These are phyloP conservation scores for Aspergillus indologenus DNA, from an alignment of 495 filamentous ascomycete species.

Conservation along the genomic window DNA sequence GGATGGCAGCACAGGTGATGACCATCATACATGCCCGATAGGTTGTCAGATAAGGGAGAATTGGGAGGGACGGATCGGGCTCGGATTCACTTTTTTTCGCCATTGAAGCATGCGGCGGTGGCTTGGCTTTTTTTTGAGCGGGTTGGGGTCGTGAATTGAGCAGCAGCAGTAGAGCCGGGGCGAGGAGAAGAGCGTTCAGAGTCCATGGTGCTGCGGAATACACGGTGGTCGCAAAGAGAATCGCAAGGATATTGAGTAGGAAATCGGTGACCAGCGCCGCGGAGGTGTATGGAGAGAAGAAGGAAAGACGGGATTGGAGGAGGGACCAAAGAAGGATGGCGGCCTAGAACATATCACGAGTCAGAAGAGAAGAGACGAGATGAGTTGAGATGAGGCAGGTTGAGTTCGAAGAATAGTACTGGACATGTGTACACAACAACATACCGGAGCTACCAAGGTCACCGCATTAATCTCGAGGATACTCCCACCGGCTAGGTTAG, in stretches of 20 bases:
- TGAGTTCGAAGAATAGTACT: neutral
- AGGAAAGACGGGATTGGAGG: conserved; percentile 79
- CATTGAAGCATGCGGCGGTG: conserved; percentile 45
- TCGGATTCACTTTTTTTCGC: conserved; percentile 16
- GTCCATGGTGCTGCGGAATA: conserved; percentile 75
- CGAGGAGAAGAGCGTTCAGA: conserved; percentile 70
- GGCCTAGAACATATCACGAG: conserved; percentile 46
- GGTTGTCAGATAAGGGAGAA: conserved; percentile 85
- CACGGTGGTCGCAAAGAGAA: conserved; percentile 80
- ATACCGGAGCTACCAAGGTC: conserved; percentile 78
- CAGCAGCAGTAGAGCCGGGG: conserved; percentile 63
- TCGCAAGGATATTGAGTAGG: conserved; percentile 75
- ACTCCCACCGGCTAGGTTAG: conserved; percentile 79
- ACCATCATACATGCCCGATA: conserved; percentile 91
- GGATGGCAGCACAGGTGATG: conserved; percentile 86
- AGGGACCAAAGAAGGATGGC: conserved; percentile 85
- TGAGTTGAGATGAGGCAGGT: neutral
- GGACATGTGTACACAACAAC: conserved; percentile 18
- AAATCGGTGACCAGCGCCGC: conserved; percentile 74
- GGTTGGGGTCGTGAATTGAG: conserved; percentile 43
- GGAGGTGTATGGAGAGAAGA: conserved; percentile 73
- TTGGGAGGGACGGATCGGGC: conserved; percentile 57
- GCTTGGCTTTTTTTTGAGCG: conserved; percentile 53
- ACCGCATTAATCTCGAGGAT: conserved; percentile 85
- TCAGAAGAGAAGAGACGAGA: neutral